A percentile compares a stretch with the other conserved stretches of the same genome.
Conservation (phyloP, 2,329 filamentous ascomycete species). For the Sporothrix humicola region DNA sequence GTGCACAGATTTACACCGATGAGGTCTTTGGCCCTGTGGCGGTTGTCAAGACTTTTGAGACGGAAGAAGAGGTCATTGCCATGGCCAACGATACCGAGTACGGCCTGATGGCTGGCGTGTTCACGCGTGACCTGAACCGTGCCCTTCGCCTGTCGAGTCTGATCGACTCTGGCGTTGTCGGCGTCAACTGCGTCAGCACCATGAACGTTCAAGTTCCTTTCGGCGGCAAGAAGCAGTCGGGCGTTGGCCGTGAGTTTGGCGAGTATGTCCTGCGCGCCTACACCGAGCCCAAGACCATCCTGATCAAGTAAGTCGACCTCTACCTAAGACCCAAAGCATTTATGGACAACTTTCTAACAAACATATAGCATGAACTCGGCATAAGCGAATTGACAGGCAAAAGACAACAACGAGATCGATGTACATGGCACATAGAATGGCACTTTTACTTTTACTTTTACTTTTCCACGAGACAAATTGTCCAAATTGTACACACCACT, state of each 20-base stretch:
- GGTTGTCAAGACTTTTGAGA: slow-evolving; percentile 56
- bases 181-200: slow-evolving; percentile 54
- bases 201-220: slow-evolving; percentile 42
- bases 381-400: not conserved
- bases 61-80: slow-evolving; percentile 56
- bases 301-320: not conserved
- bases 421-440: not conserved
- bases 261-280: slow-evolving; percentile 24
- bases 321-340: too few relatives aligned
- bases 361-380: not conserved
- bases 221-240: slow-evolving; percentile 49
- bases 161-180: slow-evolving; percentile 60
- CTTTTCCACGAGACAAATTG: not conserved
- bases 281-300: slow-evolving; percentile 13
- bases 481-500: not conserved
- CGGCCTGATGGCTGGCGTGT: slow-evolving; percentile 57
- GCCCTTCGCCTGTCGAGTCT: slow-evolving; percentile 47
- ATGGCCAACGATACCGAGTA: slow-evolving; percentile 59
- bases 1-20: slow-evolving; percentile 51
- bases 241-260: slow-evolving; percentile 46
- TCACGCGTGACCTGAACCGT: slow-evolving; percentile 54
- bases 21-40: slow-evolving; percentile 62
- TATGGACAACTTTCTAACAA: not conserved
- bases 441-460: not conserved
- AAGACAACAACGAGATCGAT: not conserved